phyloP scores from a whole-genome alignment of 2,329 filamentous ascomycete species.

The Byssothecium circinans region DNA sequence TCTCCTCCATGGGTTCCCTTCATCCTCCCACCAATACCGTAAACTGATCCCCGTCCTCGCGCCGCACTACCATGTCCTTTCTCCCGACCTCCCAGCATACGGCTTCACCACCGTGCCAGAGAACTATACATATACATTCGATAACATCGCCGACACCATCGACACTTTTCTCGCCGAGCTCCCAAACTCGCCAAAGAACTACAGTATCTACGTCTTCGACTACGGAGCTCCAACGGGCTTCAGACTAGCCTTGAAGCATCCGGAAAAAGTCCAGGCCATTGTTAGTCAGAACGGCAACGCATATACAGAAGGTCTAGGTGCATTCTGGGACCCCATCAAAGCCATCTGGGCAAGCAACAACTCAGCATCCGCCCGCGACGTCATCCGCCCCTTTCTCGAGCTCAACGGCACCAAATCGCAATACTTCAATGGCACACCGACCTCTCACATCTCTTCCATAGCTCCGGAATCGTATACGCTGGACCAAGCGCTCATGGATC shows the following conservation, averaged over 20 bases:
- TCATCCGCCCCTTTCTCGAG: constrained; percentile 17
- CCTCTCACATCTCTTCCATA: constrained; percentile 31
- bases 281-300: constrained; percentile 65
- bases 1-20: constrained; percentile 52
- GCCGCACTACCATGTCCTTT: constrained; percentile 50
- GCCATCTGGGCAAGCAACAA: constrained; percentile 49
- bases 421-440: constrained; percentile 47
- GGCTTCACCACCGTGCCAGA: constrained; percentile 56
- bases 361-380: constrained; percentile 13
- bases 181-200: constrained; percentile 46
- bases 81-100: constrained; percentile 62
- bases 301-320: constrained; percentile 57
- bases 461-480: constrained; percentile 53
- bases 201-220: constrained; percentile 64
- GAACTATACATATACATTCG: constrained; percentile 59
- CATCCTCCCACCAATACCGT: constrained; percentile 51
- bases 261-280: constrained; percentile 54
- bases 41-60: constrained; percentile 51
- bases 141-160: constrained; percentile 52
- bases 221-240: constrained; percentile 62
- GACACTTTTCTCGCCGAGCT: constrained; percentile 54
- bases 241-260: constrained; percentile 55
- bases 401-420: constrained; percentile 42
- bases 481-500: constrained; percentile 56
- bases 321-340: constrained; percentile 55